Base-by-base conservation (phyloP, 2,329 filamentous ascomycete species). In the Lizonia empirigonia region DNA sequence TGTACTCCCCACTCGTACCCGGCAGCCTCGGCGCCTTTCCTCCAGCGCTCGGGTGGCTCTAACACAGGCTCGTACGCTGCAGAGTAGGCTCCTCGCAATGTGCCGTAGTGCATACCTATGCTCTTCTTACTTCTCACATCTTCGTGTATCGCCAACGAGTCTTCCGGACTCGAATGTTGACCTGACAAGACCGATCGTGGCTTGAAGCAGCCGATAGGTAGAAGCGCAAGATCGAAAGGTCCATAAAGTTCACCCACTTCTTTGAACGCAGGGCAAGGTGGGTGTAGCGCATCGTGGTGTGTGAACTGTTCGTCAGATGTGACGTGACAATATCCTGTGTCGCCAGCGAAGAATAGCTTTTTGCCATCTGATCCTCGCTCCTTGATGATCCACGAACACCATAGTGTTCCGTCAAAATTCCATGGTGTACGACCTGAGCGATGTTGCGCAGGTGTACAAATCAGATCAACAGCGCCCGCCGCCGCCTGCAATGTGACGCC, bases 61-160 rank as follows among this genome's bases (percentile, higher is more conserved):
- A 74, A 73, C 1, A 81, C 79, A 42, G 79, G 78, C 53, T 82
- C 79, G 47, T 76, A 80, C 7, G 75, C 70, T 10, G 67, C 73
- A 33, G 73, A 77, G 4, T 80, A 60, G 0, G 71, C 73, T 13
- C 78, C 77, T 44, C 78, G 58, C 0, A 81, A 72, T 0, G 78
- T 80, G 0, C 79, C 79, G 54, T 76, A 81, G 50, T 82, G 79
- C 79, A 81, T 81, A 0, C 77, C 79, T 20, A 82, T 73, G 24
- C 76, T 79, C 56, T 74, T 75, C 63, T 71, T 77, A 44, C 77
- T 78, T 35, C 58, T 69, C 35, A 81, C 61, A 48, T 79, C 77
- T 41, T 74, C 73, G 48, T 81, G 78, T 34, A 81, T 78, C 22
- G 73, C 63, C 1, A 80, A 57, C 5, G 76, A 76, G 53, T 81